Base-by-base conservation (phyloP, 352 stramenopile genomes). In the Globisporangium solare region DNA sequence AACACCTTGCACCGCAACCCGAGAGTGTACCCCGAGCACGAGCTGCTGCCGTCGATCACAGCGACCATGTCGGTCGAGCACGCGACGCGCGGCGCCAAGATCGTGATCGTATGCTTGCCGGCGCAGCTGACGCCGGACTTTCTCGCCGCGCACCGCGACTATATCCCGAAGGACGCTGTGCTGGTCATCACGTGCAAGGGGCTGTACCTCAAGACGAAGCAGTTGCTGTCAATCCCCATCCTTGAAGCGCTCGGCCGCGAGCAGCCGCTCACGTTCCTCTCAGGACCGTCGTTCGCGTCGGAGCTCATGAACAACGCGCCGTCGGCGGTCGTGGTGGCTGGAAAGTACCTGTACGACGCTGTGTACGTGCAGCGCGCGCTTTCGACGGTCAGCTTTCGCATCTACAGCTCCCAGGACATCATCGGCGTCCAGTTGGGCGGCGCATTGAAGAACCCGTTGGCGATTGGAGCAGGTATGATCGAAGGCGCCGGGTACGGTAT, bases 391-490 rank as follows among this genome's bases (percentile, higher is more conserved):
- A 75, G 91, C 57, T 98, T 99, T 66, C 89, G 94, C 48, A 88
- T 97, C 40, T 99, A 98, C 79, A 92, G 79, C 61, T 92, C 81
- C 6, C 81, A 92, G 54, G 95, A 98, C 74, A 89, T 97, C 51
- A 88, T 98, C 61, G 97, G 97, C 54, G 92, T 99, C 21, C 95
- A 99, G 69, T 80, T 99, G 35, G 95, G 96, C 43, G 97, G 96
- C 8, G 96, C 96, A 14, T 85, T 99, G 43, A 99, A 99, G 73
- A 99, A 99, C 73, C 94, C 98, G 2, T 92, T 99, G 68, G 97
- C 97, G 11, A 91, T 99, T 43, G 96, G 94, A 40, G 95, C 95
- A 37, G 97, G 96, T 31, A 98, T 99, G 93, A 96, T 97, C 64
- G 95, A 99, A 74, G 96, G 96, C 31, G 77, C 98, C 1, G 96